A percentile compares a stretch with the other conserved stretches of the same genome.
Evolutionary conservation across 257 asterid genomes (phyloP).

Genomic region (Nicotiana otophora): DNA sequence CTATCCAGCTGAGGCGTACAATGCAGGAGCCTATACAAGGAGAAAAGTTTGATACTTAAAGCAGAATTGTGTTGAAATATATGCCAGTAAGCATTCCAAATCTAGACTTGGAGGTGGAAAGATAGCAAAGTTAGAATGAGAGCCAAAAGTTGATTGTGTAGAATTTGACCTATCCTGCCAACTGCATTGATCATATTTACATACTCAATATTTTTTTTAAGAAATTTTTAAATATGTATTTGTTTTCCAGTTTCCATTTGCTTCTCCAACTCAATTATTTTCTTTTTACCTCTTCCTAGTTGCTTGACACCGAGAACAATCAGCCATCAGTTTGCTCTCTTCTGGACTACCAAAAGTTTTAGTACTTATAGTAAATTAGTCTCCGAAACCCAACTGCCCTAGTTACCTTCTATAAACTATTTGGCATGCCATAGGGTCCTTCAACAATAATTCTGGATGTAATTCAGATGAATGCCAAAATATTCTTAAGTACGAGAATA

Average conservation of each 20-base stretch:
- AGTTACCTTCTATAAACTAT: background rate
- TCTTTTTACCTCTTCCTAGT: background rate
- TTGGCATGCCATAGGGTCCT: background rate
- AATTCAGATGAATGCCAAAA: background rate
- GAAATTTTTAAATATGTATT: background rate
- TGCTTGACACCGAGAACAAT: background rate
- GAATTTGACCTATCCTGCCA: background rate
- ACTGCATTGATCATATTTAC: constrained; percentile 2
- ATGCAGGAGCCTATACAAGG: background rate
- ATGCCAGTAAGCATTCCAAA: background rate
- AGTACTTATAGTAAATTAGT: background rate
- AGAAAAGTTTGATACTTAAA: background rate
- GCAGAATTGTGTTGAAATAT: background rate
- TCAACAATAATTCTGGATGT: background rate
- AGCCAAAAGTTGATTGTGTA: background rate
- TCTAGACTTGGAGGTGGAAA: background rate
- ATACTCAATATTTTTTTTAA: background rate
- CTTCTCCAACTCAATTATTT: background rate
- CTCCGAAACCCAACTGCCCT: background rate
- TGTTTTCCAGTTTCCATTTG: background rate
- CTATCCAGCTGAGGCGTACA: background rate
- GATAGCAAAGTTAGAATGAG: background rate
- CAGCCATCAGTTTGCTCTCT: background rate
- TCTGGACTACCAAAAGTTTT: constrained; percentile 9
- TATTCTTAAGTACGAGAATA: background rate